Percentiles rank a stretch among this genome's conserved stretches.
phyloP scores from a whole-genome alignment of 2,329 filamentous ascomycete genomes.

The Paradendryphiella salina region DNA sequence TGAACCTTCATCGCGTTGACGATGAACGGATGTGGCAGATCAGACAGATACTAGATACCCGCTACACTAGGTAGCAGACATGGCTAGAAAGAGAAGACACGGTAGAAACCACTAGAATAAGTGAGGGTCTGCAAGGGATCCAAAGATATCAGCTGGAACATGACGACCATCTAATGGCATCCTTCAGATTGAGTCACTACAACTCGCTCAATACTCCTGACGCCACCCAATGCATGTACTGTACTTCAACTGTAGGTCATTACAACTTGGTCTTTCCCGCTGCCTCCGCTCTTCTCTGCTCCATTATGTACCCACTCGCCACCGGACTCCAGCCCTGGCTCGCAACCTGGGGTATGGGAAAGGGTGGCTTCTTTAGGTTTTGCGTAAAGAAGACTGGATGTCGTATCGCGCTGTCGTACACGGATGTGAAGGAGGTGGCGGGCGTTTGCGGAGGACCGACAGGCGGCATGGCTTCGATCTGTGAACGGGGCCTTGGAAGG shows the following conservation, averaged over 20 bases:
- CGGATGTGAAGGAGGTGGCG: slow-evolving; percentile 20
- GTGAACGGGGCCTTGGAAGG: slow-evolving; percentile 42
- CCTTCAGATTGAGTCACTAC: neutral
- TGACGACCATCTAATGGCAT: neutral
- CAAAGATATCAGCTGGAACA: neutral
- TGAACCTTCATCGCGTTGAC: neutral
- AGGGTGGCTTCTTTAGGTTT: slow-evolving; percentile 61
- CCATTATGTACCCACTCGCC: slow-evolving; percentile 50
- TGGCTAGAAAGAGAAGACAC: neutral
- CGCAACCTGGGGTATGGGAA: slow-evolving; percentile 45
- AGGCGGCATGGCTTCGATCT: slow-evolving; percentile 56
- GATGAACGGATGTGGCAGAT: neutral
- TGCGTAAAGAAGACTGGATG: slow-evolving; percentile 80
- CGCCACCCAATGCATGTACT: slow-evolving; percentile 3
- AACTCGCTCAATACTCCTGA: neutral
- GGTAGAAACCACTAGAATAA: neutral
- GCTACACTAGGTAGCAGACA: neutral
- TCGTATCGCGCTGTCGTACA: slow-evolving; percentile 61
- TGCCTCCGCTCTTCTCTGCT: slow-evolving; percentile 26
- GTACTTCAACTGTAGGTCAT: slow-evolving; percentile 1
- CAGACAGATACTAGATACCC: slow-evolving; percentile 1
- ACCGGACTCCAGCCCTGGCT: slow-evolving; percentile 49
- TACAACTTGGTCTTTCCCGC: slow-evolving; percentile 36
- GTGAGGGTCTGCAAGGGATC: neutral
- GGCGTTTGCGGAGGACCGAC: slow-evolving; percentile 23